Percentiles rank a stretch among this genome's conserved stretches.
Evolutionary conservation across 225 moss, liverwort and hornwort genomes (phyloP).

Genomic region (Polytrichum commune): DNA sequence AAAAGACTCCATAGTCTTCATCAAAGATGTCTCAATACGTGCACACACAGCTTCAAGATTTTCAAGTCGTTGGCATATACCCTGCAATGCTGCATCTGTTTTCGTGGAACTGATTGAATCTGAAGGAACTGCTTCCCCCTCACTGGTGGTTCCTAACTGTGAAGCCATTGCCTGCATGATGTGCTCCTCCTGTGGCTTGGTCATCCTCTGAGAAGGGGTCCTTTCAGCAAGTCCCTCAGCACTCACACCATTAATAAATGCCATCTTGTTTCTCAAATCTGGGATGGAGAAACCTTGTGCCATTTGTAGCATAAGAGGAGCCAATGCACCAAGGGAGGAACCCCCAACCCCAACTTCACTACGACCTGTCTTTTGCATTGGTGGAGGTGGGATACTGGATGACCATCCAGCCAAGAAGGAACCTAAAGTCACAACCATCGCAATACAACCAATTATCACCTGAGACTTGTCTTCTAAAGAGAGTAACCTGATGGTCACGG

Average conservation of each 20-base stretch:
- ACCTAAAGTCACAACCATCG: constrained; percentile 54
- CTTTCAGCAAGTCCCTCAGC: constrained; percentile 14
- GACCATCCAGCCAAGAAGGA: constrained; percentile 28
- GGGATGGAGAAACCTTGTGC: constrained; percentile 61
- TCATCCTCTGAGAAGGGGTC: constrained; percentile 12
- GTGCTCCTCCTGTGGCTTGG: constrained; percentile 25
- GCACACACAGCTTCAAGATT: constrained; percentile 66
- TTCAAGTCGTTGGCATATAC: constrained; percentile 57
- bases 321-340: constrained; percentile 43
- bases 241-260: constrained; percentile 11
- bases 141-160: constrained; percentile 10
- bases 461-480: constrained; percentile 70
- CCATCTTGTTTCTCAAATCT: constrained; percentile 32
- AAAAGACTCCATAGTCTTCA: constrained; percentile 58
- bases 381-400: constrained; percentile 17
- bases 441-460: constrained; percentile 49
- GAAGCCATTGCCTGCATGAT: constrained; percentile 29
- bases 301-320: constrained; percentile 77
- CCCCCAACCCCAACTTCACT: constrained; percentile 33
- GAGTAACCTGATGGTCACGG: constrained; percentile 67
- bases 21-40: constrained; percentile 68
- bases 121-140: constrained; percentile 1
- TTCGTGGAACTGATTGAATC: constrained; percentile 4
- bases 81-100: constrained; percentile 25
- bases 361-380: constrained; percentile 26